Evolutionary conservation across 1,284 basidiomycete species (phyloP), one percentile per base, ranked within the genome.

Genomic region (Ganoderma lingzhi): DNA sequence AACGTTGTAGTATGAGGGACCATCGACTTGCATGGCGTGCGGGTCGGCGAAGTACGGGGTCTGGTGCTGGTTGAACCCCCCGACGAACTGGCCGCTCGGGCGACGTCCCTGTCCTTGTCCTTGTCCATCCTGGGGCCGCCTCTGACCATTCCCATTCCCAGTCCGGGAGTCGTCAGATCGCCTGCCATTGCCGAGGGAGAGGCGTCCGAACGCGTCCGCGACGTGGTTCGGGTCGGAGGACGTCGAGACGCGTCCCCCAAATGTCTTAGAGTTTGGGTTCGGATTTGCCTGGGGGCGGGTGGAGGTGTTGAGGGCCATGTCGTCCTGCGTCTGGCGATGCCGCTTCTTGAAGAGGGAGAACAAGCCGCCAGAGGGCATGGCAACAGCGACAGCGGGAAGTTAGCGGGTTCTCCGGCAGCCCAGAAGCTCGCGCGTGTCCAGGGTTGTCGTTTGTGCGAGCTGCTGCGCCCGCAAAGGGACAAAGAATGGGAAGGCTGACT

Each of bases 11-110:
- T 51, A 51, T 23, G 48, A 28, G 23, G 48, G 42, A 32, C 55
- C 42, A 30, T 66, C 32, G 37, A 44, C 8, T 62, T 64, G 41
- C 37, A 61, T 44, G 48, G 62, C 44, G 55, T 64, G 35, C 12
- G 68, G 39, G 44, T 65, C 30, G 28, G 66, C 32, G 60, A 59
- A 28, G 60, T 67, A 53, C 45, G 64, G n/a, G 59, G 37, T 1
- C 48, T 62, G 63, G 65, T 6, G 75, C 48, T 51, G 23, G 75
- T 63, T 44, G 74, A 82, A 80, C 32, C 80, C 80, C 1, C 79
- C 80, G 62, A 81, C 68, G 70, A 83, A 80, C 30, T 39, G 60
- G 19, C 60, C 56, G 41, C 62, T 32, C 23, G 59, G 8, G 39
- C 59, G 59, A 39, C 58, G 55, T 28, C 15, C 30, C 15, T 59